These are phyloP conservation scores for Macrocybe sp. DNA, from an alignment of 1,284 basidiomycete species.

Conservation along the genomic window DNA sequence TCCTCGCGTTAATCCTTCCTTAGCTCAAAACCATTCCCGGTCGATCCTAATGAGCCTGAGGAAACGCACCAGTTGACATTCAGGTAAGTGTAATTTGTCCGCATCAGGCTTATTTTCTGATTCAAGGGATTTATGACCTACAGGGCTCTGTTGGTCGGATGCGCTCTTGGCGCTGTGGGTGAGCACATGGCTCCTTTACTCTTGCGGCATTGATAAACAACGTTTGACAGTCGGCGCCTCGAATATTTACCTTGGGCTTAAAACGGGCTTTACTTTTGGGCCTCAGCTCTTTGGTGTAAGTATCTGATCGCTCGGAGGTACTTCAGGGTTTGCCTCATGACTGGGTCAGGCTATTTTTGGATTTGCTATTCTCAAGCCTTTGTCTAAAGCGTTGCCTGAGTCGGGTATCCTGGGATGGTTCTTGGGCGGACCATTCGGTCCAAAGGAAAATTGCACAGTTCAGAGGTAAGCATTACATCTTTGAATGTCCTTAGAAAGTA, in stretches of 20 bases:
- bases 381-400: constrained; percentile 45
- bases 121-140: neutral
- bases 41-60: constrained; percentile 42
- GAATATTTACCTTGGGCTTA: constrained; percentile 67
- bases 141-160: constrained; percentile 57
- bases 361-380: constrained; percentile 59
- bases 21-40: constrained; percentile 45
- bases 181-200: constrained; percentile 1
- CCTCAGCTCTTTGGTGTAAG: constrained; percentile 55
- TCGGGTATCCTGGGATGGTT: constrained; percentile 39
- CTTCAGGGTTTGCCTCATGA: neutral
- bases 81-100: constrained; percentile 22
- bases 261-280: constrained; percentile 67
- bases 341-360: constrained; percentile 49
- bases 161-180: constrained; percentile 52
- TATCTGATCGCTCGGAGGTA: neutral
- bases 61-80: constrained; percentile 56
- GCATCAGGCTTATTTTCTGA: neutral
- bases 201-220: neutral
- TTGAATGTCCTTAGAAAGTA: neutral
- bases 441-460: constrained; percentile 64
- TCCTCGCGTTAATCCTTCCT: neutral
- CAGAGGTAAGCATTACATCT: constrained; percentile 27
- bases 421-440: constrained; percentile 60
- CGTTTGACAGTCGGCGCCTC: constrained; percentile 43